Percentiles rank a stretch among this genome's conserved stretches.
phyloP scores from a whole-genome alignment of 2,329 filamentous ascomycete genomes.

The Neonectria punicea region DNA sequence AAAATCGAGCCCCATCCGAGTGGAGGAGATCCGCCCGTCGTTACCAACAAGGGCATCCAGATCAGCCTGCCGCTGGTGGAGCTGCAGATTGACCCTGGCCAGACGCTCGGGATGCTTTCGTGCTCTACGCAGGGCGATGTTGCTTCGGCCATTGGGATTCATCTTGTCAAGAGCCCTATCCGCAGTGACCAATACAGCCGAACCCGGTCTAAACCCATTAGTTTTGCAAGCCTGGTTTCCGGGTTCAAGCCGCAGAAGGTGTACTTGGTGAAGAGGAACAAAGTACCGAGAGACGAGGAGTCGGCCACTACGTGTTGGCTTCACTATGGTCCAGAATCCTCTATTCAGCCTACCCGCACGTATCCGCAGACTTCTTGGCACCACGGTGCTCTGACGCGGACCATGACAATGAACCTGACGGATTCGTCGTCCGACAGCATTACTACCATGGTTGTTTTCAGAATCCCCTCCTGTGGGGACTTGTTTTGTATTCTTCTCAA shows the following conservation, averaged over 20 bases:
- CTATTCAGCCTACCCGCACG: background rate
- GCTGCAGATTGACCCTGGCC: background rate
- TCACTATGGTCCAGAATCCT: conserved; percentile 7
- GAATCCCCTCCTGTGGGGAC: background rate
- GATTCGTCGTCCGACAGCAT: background rate
- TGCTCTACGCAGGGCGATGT: conserved; percentile 21
- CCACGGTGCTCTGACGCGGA: conserved; percentile 1
- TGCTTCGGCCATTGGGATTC: conserved; percentile 18
- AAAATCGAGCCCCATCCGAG: conserved; percentile 21
- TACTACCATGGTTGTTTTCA: background rate
- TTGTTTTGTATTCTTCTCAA: conserved; percentile 15
- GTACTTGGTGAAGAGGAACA: conserved; percentile 23
- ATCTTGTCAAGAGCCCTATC: conserved; percentile 9
- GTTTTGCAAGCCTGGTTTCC: background rate
- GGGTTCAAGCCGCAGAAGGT: conserved; percentile 11
- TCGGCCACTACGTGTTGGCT: conserved; percentile 19
- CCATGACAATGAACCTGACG: conserved; percentile 19
- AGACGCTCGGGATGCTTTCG: conserved; percentile 21
- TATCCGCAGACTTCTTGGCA: conserved; percentile 20
- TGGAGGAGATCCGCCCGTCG: conserved; percentile 14
- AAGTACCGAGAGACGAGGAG: background rate
- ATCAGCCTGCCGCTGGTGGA: conserved; percentile 13
- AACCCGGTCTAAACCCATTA: conserved; percentile 3
- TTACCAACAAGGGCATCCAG: conserved; percentile 34
- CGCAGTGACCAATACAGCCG: conserved; percentile 23